A percentile compares a stretch with the other conserved stretches of the same genome.
Conservation (phyloP, 1,284 basidiomycete species). For the Grifola frondosa region DNA sequence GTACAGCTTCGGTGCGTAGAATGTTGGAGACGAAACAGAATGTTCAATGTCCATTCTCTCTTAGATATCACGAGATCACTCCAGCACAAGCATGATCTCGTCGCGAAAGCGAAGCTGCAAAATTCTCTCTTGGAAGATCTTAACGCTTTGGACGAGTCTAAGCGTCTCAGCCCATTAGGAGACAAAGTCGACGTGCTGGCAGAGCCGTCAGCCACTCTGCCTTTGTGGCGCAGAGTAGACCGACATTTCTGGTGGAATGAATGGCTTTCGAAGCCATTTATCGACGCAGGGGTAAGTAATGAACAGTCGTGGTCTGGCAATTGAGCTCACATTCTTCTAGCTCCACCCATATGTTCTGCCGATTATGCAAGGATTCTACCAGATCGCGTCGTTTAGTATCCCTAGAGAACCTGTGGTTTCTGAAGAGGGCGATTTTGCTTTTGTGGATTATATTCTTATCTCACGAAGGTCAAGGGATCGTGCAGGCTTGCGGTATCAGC, state of each 20-base stretch:
- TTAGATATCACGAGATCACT: constrained; percentile 76
- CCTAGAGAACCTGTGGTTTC: constrained; percentile 51
- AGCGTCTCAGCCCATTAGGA: constrained; percentile 28
- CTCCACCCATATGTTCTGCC: constrained; percentile 83
- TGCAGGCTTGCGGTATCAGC: constrained; percentile 94
- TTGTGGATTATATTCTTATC: constrained; percentile 69
- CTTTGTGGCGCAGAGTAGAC: constrained; percentile 83
- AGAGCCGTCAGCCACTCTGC: constrained; percentile 71
- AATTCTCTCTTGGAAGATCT: constrained; percentile 57
- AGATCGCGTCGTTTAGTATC: constrained; percentile 64
- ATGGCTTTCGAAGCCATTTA: constrained; percentile 70
- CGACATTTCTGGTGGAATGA: constrained; percentile 91
- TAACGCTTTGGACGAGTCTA: constrained; percentile 39
- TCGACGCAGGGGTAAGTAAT: constrained; percentile 70
- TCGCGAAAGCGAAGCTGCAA: constrained; percentile 53
- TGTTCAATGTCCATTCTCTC: too few species aligned
- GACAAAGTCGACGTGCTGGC: constrained; percentile 52
- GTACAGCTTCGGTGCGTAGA: constrained; percentile 65
- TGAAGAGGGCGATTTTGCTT: constrained; percentile 42
- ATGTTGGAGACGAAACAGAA: too few species aligned
- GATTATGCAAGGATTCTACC: constrained; percentile 88
- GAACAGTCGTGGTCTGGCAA: too few species aligned
- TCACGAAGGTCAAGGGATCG: constrained; percentile 90
- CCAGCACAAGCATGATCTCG: constrained; percentile 74
- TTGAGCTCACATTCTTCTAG: constrained; percentile 37